Conservation (phyloP, 1,284 basidiomycete species). For the Serendipita sp. region DNA sequence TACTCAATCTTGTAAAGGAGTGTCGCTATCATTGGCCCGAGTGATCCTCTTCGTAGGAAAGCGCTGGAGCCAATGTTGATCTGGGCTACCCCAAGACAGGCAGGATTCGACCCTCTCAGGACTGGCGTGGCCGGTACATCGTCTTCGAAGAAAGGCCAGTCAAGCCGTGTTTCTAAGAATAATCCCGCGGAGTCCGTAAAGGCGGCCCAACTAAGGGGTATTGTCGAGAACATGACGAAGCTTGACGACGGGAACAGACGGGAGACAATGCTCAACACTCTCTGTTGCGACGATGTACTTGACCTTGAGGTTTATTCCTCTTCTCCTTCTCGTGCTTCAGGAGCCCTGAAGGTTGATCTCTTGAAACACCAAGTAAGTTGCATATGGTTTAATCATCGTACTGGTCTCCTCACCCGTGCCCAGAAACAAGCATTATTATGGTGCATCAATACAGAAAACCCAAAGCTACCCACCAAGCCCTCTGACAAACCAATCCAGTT, state of each 20-base stretch:
- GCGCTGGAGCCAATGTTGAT: constrained; percentile 49
- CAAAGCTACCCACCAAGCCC: constrained; percentile 47
- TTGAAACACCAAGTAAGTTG: constrained; percentile 59
- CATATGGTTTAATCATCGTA: constrained; percentile 12
- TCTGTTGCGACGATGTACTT: constrained; percentile 54
- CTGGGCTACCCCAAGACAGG: constrained; percentile 60
- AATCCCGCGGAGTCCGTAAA: constrained; percentile 15
- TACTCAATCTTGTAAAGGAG: constrained; percentile 28
- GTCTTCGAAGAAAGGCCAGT: constrained; percentile 21
- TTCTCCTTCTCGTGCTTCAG: constrained; percentile 52
- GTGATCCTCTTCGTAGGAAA: constrained; percentile 34
- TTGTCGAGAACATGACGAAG: constrained; percentile 55
- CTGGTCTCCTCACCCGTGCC: not conserved
- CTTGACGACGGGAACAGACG: constrained; percentile 64
- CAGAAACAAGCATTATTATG: constrained; percentile 65
- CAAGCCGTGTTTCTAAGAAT: constrained; percentile 33
- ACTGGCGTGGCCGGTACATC: constrained; percentile 14
- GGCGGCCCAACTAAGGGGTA: constrained; percentile 49
- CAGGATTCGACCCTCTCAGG: constrained; percentile 24
- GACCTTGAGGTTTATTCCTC: constrained; percentile 47
- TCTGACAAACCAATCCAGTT: constrained; percentile 71
- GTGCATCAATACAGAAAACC: constrained; percentile 68
- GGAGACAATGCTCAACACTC: constrained; percentile 48
- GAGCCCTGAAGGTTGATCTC: constrained; percentile 54
- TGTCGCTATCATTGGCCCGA: constrained; percentile 55